A percentile compares a stretch with the other conserved stretches of the same genome.
These are phyloP conservation scores for Talaromyces nanjingensis DNA, from an alignment of 495 filamentous ascomycete genomes.

Conservation along the genomic window DNA sequence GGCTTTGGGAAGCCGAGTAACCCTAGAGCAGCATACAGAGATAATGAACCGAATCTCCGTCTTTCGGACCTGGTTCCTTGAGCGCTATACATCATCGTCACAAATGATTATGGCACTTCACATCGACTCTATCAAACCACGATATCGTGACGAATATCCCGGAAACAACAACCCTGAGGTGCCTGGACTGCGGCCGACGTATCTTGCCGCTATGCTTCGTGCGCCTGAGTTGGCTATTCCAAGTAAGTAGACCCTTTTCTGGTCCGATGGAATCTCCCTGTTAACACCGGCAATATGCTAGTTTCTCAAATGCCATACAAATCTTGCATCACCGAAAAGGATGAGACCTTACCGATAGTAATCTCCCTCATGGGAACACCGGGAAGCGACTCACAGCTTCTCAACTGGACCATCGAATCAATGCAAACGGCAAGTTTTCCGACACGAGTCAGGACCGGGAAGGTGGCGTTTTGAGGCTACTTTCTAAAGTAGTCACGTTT, in stretches of 20 bases:
- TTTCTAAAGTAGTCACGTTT: too few relatives aligned
- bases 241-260: constrained; percentile 1
- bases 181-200: neutral
- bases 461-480: neutral
- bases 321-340: neutral
- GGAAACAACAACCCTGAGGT: neutral
- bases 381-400: neutral
- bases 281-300: too few relatives aligned
- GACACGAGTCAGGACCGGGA: neutral
- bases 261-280: too few relatives aligned
- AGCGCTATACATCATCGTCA: neutral
- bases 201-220: neutral
- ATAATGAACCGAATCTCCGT: neutral
- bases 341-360: neutral
- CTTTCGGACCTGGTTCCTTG: neutral
- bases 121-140: neutral
- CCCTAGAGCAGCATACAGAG: neutral
- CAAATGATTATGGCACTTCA: neutral
- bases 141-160: neutral
- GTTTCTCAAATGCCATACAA: neutral
- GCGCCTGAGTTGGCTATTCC: neutral
- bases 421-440: neutral
- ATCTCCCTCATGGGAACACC: neutral
- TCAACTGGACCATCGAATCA: neutral
- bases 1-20: neutral